Conservation (phyloP, 192 early-diverging fungal genomes). For the Coemansia sp. region DNA sequence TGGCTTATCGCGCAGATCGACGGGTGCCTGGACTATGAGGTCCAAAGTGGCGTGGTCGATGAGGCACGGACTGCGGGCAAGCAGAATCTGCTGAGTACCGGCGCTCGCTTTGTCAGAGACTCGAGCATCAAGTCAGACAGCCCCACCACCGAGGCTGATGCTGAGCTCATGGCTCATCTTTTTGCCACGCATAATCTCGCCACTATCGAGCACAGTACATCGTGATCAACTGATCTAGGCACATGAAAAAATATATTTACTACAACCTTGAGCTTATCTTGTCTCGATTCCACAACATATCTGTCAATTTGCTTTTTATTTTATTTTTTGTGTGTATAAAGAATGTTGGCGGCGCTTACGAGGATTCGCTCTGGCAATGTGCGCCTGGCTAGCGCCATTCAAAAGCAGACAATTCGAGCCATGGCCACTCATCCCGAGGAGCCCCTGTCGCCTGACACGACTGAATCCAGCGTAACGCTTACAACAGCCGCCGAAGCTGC, state of each 20-base stretch:
- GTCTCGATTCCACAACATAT: background rate
- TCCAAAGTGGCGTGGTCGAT: constrained; percentile 33
- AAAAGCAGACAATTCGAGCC: background rate
- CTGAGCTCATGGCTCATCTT: constrained; percentile 36
- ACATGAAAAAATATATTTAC: background rate
- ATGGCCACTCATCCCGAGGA: constrained; percentile 9
- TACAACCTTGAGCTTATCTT: background rate
- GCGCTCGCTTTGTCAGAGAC: constrained; percentile 30
- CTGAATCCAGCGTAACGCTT: background rate
- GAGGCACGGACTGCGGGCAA: constrained; percentile 41
- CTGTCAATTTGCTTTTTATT: background rate
- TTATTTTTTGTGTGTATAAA: background rate
- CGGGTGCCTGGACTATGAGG: constrained; percentile 39
- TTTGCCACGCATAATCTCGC: constrained; percentile 33
- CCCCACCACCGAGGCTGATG: constrained; percentile 15
- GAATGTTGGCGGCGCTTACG: constrained; percentile 1
- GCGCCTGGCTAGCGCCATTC: background rate
- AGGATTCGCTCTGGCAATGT: constrained; percentile 6
- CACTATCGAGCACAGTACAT: background rate
- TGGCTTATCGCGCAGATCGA: constrained; percentile 49
- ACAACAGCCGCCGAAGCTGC: constrained; percentile 3
- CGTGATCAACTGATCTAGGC: background rate
- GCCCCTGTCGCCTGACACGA: background rate
- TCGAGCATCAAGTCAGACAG: background rate
- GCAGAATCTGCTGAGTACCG: constrained; percentile 36